These are phyloP conservation scores for Penicillium verhagenii DNA, from an alignment of 495 filamentous ascomycete genomes.

Conservation along the genomic window DNA sequence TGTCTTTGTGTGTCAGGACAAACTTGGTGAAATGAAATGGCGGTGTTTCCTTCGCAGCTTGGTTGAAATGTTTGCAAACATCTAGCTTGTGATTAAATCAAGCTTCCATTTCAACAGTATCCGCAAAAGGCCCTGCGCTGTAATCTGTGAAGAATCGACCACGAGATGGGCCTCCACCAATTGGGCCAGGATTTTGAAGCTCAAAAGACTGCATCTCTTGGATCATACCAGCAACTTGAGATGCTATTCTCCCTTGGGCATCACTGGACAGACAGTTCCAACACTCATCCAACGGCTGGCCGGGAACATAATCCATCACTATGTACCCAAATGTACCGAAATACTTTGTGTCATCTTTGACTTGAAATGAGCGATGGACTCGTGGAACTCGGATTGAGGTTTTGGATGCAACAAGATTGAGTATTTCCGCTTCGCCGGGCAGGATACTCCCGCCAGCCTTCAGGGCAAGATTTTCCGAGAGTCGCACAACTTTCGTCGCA, in stretches of 20 bases:
- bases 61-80: constrained; percentile 17
- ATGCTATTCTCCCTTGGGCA: constrained; percentile 9
- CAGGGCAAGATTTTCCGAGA: too few relatives aligned
- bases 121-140: constrained; percentile 31
- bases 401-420: too few relatives aligned
- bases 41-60: constrained; percentile 20
- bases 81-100: constrained; percentile 35
- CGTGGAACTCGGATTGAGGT: too few relatives aligned
- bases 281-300: constrained; percentile 23
- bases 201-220: constrained; percentile 21
- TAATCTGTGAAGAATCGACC: constrained; percentile 29
- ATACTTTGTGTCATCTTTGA: constrained; percentile 22
- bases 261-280: constrained; percentile 21
- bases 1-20: constrained; percentile 27
- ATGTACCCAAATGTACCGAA: constrained; percentile 28
- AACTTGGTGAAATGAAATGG: constrained; percentile 22
- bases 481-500: too few relatives aligned
- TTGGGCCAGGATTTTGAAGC: constrained; percentile 23
- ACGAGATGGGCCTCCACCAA: constrained; percentile 23
- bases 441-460: too few relatives aligned
- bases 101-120: constrained; percentile 23
- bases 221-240: constrained; percentile 24
- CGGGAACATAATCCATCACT: constrained; percentile 35
- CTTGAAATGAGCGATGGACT: constrained; percentile 20
- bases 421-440: too few relatives aligned